Conservation (phyloP, 176 grass and related monocot species). For the Triticum turgidum region DNA sequence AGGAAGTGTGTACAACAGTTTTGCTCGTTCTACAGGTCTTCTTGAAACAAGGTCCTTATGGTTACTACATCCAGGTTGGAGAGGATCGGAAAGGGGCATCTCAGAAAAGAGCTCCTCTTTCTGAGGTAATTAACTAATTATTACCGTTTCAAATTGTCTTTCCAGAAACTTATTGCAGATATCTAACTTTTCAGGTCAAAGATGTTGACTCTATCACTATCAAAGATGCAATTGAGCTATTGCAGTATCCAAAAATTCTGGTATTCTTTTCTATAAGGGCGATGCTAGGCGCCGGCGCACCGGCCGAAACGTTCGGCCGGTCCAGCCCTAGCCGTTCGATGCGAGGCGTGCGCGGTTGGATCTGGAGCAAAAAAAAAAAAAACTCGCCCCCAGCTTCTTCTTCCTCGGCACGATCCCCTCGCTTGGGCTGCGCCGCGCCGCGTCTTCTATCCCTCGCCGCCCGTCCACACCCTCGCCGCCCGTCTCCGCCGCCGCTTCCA, state of each 20-base stretch:
- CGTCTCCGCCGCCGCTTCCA: no score
- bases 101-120: constrained; percentile 72
- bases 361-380: no score
- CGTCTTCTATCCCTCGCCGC: no score
- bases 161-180: constrained; percentile 1
- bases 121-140: constrained; percentile 44
- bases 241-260: constrained; percentile 83
- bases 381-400: no score
- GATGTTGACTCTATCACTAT: constrained; percentile 62
- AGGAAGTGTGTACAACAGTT: constrained; percentile 3
- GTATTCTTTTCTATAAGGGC: constrained; percentile 49
- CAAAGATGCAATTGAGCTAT: constrained; percentile 76
- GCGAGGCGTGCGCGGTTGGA: no score
- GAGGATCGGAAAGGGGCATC: constrained; percentile 64
- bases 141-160: not conserved
- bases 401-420: no score
- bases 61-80: constrained; percentile 85
- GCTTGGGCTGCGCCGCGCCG: no score
- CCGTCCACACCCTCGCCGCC: no score
- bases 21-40: constrained; percentile 53
- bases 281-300: no score
- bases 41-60: constrained; percentile 85
- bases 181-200: constrained; percentile 58
- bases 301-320: no score
- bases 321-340: no score